Conservation (phyloP, 2,329 filamentous ascomycete genomes). For the Triangularia verruculosa region DNA sequence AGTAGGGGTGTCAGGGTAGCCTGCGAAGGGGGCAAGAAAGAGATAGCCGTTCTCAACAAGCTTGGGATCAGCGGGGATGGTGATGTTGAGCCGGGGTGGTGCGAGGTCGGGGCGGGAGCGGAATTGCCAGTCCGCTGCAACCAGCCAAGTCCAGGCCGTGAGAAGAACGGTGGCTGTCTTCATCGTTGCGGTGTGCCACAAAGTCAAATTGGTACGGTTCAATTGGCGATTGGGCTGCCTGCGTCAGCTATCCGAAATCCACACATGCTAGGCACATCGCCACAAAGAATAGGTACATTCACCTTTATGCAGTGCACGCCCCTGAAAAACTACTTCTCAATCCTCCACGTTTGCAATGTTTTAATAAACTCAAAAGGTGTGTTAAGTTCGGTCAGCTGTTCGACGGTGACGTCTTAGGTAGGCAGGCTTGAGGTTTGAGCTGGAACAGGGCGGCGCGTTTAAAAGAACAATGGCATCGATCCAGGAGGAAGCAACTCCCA, state of each 20-base stretch:
- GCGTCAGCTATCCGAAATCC: conserved; percentile 25
- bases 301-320: conserved; percentile 28
- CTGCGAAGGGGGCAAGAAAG: conserved; percentile 28
- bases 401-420: too few relatives aligned
- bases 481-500: too few relatives aligned
- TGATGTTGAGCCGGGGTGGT: conserved; percentile 35
- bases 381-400: too few relatives aligned
- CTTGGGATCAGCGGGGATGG: conserved; percentile 34
- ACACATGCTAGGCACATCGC: conserved; percentile 15
- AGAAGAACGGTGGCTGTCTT: conserved; percentile 15
- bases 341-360: not conserved
- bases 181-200: conserved; percentile 25
- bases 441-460: not conserved
- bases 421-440: too few relatives aligned
- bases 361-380: too few relatives aligned
- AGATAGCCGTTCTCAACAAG: conserved; percentile 36
- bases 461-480: not conserved
- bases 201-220: conserved; percentile 26
- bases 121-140: conserved; percentile 25
- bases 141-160: conserved; percentile 14
- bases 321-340: conserved; percentile 14
- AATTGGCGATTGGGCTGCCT: conserved; percentile 17
- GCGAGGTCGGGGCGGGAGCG: conserved; percentile 32
- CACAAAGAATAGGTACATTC: conserved; percentile 30
- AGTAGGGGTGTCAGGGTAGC: conserved; percentile 27